phyloP scores from a whole-genome alignment of 768 basidiomycete species.

The Sarcodon sp. region DNA sequence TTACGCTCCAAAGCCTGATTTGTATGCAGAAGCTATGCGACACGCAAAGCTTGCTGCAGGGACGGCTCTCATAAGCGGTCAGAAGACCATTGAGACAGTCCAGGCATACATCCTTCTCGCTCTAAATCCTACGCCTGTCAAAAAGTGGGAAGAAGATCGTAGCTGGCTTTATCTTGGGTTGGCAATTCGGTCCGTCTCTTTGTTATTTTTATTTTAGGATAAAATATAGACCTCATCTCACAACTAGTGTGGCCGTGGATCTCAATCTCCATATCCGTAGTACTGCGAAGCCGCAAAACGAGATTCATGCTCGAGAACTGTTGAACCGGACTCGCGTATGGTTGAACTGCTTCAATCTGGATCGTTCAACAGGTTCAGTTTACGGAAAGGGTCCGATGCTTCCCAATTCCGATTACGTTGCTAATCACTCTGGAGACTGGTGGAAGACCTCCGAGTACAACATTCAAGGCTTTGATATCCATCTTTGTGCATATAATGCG shows the following conservation, averaged over 20 bases:
- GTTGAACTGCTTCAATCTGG: slow-evolving; percentile 85
- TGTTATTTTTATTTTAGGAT: slow-evolving; percentile 4
- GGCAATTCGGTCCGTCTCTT: slow-evolving; percentile 54
- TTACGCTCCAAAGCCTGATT: slow-evolving; percentile 52
- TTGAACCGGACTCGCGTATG: slow-evolving; percentile 84
- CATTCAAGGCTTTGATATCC: slow-evolving; percentile 66
- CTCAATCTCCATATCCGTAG: slow-evolving; percentile 76
- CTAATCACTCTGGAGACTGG: slow-evolving; percentile 57
- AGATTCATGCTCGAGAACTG: slow-evolving; percentile 74
- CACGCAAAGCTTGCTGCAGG: slow-evolving; percentile 71
- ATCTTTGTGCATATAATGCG: slow-evolving; percentile 65
- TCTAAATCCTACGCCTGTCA: slow-evolving; percentile 62
- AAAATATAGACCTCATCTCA: not conserved
- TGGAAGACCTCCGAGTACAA: slow-evolving; percentile 59
- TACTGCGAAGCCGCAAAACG: slow-evolving; percentile 55
- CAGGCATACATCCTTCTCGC: slow-evolving; percentile 75
- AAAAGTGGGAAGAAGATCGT: slow-evolving; percentile 82
- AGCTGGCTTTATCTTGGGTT: slow-evolving; percentile 85
- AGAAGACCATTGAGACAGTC: slow-evolving; percentile 74
- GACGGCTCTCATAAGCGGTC: slow-evolving; percentile 60
- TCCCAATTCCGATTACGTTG: slow-evolving; percentile 63
- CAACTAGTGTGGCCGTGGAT: slow-evolving; percentile 71
- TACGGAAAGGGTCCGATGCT: slow-evolving; percentile 85
- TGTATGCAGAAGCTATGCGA: slow-evolving; percentile 62
- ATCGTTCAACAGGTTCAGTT: slow-evolving; percentile 78